phyloP scores from a whole-genome alignment of 192 early-diverging fungal genomes.

The Piromyces finnis region DNA sequence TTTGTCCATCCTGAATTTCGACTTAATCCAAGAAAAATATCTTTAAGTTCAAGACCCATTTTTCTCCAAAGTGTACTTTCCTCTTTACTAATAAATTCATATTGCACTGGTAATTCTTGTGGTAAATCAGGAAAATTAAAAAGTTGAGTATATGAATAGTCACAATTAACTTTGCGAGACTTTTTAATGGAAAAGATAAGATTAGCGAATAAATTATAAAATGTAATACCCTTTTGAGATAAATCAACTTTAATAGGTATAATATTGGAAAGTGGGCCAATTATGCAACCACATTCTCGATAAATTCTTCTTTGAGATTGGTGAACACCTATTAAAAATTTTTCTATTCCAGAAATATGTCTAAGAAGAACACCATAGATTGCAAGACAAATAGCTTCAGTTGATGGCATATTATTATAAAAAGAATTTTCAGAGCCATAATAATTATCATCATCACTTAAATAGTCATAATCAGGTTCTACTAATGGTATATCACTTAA shows the following conservation, averaged over 20 bases:
- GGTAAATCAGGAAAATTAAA: background rate
- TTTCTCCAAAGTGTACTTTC: background rate
- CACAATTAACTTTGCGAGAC: background rate
- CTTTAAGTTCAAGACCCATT: background rate
- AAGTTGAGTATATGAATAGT: background rate
- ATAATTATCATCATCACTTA: background rate
- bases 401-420: background rate
- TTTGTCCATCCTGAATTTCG: background rate
- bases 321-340: background rate
- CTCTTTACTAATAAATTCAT: background rate
- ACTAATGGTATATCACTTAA: background rate
- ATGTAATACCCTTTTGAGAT: background rate
- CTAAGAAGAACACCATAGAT: background rate
- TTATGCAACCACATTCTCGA: background rate
- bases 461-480: background rate
- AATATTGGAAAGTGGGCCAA: background rate
- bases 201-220: background rate
- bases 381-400: background rate
- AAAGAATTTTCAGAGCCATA: background rate
- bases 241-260: background rate
- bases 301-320: background rate
- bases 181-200: background rate
- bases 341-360: background rate
- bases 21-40: background rate
- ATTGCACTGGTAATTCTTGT: background rate